A percentile compares a stretch with the other conserved stretches of the same genome.
These are phyloP conservation scores for Syncephalis fuscata DNA, from an alignment of 371 early-diverging fungal genomes.

Conservation along the genomic window DNA sequence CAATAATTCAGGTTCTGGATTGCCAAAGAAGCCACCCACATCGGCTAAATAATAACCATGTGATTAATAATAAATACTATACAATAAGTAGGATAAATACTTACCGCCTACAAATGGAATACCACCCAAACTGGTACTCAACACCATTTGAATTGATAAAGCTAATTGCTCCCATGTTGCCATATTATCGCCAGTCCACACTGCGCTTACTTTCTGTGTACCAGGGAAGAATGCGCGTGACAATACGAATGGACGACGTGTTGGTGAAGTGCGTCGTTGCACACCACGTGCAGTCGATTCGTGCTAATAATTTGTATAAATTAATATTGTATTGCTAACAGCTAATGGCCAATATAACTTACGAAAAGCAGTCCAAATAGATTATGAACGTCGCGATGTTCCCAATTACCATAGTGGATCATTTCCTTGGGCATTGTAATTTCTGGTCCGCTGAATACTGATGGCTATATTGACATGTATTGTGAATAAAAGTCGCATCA, in stretches of 20 bases:
- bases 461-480: slow-evolving; percentile 20
- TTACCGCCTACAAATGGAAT: slow-evolving; percentile 47
- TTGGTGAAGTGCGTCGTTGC: slow-evolving; percentile 23
- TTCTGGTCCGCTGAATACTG: slow-evolving; percentile 82
- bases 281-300: slow-evolving; percentile 35
- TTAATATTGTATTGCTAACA: not conserved
- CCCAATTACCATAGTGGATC: slow-evolving; percentile 54
- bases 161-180: slow-evolving; percentile 70
- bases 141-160: slow-evolving; percentile 61
- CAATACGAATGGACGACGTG: slow-evolving; percentile 69
- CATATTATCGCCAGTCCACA: slow-evolving; percentile 88
- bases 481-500: slow-evolving; percentile 7
- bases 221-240: slow-evolving; percentile 84
- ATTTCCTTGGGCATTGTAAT: slow-evolving; percentile 85
- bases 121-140: slow-evolving; percentile 56
- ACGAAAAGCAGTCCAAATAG: slow-evolving; percentile 50
- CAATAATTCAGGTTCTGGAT: slow-evolving; percentile 62
- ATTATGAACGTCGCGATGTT: slow-evolving; percentile 85
- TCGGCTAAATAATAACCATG: slow-evolving; percentile 30
- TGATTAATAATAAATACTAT: not conserved
- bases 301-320: slow-evolving; percentile 12
- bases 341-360: too few species aligned
- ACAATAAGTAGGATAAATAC: not conserved
- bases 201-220: slow-evolving; percentile 68
- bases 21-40: slow-evolving; percentile 85